phyloP scores from a whole-genome alignment of 2,329 filamentous ascomycete species.

The Thelonectria rubi region DNA sequence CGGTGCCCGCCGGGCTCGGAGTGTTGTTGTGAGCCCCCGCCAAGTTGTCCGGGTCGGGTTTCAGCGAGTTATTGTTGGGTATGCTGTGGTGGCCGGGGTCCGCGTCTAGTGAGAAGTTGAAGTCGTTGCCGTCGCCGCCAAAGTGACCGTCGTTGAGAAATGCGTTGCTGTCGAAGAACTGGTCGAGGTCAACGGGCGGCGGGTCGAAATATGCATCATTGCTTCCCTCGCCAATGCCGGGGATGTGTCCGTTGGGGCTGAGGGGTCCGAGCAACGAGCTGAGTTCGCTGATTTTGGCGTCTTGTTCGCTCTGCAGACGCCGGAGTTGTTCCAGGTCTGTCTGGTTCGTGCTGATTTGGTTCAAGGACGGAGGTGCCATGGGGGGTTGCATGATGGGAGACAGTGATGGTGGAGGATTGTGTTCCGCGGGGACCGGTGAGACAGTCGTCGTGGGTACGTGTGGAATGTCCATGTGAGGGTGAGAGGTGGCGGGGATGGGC shows the following conservation, averaged over 20 bases:
- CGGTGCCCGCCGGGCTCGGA: conserved; percentile 59
- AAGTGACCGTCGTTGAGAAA: conserved; percentile 52
- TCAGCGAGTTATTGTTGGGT: conserved; percentile 46
- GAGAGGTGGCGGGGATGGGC: conserved; percentile 32
- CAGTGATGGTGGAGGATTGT: conserved; percentile 50
- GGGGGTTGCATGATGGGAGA: conserved; percentile 59
- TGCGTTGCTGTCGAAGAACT: conserved; percentile 59
- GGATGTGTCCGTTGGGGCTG: conserved; percentile 81
- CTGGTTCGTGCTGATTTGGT: conserved; percentile 73
- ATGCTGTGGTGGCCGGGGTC: conserved; percentile 34
- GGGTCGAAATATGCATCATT: conserved; percentile 48
- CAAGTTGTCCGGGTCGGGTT: conserved; percentile 27
- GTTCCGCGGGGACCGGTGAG: conserved; percentile 40
- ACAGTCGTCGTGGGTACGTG: conserved; percentile 35
- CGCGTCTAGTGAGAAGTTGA: conserved; percentile 61
- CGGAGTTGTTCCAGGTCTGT: conserved; percentile 82
- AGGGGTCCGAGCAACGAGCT: conserved; percentile 79
- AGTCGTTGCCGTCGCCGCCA: conserved; percentile 56
- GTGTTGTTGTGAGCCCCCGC: conserved; percentile 47
- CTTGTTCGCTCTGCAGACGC: conserved; percentile 81
- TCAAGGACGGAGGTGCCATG: conserved; percentile 61
- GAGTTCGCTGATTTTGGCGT: conserved; percentile 78
- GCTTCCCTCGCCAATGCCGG: conserved; percentile 65
- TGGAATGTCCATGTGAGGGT: conserved; percentile 28
- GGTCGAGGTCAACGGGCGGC: conserved; percentile 58